Evolutionary conservation across 1,284 basidiomycete species (phyloP), one percentile per base, ranked within the genome.

Genomic region (Fomitopsis betulina): DNA sequence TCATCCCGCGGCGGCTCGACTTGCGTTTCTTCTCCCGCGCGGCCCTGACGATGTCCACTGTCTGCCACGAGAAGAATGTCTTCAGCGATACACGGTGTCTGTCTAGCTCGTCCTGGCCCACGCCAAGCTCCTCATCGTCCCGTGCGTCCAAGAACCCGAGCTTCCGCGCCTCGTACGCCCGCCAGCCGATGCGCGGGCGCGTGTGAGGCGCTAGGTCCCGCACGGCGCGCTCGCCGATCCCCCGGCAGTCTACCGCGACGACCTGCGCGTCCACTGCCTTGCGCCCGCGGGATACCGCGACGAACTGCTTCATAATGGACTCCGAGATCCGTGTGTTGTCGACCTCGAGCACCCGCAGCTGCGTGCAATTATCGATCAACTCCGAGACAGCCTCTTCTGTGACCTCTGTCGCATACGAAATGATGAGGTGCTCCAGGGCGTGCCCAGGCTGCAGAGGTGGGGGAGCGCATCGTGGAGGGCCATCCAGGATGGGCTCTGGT

Each of bases 41-140:
- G 35, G 79, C 76, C 57, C 79, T 78, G 57, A 91, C 87, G 1
- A 83, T 81, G 68, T 90, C 90, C 25, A 94, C 91, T 15, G 82
- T 85, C 75, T 90, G 87, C 93, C 93, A 95, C 55, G 86, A 86
- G 74, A 90, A 90, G 68, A 93, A 95, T 33, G 87, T 87, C 82
- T 93, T 94, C 61, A 95, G 67, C 52, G 89, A 84, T 9, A 94
- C 86, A n/a, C 85, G 76, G 61, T 67, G 71, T 64, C 82, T 78
- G 60, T 90, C 87, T 68, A 89, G 89, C 70, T 92, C 91, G 69
- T 91, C 87, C 70, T 89, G 83, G 39, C 85, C 87, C 15, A 85
- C 71, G 65, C 80, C 59, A 9, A 68, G 60, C 33, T 80, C 79
- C 62, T 87, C 85, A 10, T 78, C 77, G 66, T 91, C 89, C 59